Evolutionary conservation across 352 stramenopile genomes (phyloP).

Genomic region (Phytophthora constricta): DNA sequence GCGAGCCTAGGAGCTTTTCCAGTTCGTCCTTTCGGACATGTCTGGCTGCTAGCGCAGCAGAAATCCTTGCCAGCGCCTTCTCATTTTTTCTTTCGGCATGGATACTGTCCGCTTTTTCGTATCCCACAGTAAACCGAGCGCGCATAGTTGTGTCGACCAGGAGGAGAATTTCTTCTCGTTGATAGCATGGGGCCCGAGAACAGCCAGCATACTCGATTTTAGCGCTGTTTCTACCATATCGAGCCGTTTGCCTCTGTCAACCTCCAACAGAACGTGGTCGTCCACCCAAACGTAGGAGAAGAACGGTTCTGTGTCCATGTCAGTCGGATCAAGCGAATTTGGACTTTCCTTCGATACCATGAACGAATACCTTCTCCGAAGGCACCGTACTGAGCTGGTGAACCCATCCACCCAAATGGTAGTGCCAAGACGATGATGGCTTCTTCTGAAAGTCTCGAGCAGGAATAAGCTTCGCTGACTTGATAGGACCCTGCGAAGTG

Average conservation of each 20-base stretch:
- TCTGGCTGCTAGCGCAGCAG: not conserved
- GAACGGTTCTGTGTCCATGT: constrained; percentile 7
- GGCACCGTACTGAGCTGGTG: not conserved
- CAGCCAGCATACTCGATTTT: constrained; percentile 20
- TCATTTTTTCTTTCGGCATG: constrained; percentile 22
- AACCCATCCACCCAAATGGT: not conserved
- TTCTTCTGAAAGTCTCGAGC: no score
- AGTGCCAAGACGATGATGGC: constrained; percentile 3
- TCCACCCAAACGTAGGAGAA: constrained; percentile 42
- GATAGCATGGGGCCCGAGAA: constrained; percentile 23
- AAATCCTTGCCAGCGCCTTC: not conserved
- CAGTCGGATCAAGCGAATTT: constrained; percentile 1
- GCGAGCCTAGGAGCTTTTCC: constrained; percentile 26
- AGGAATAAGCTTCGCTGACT: no score
- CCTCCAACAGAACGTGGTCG: constrained; percentile 36
- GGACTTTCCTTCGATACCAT: not conserved
- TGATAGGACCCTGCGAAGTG: no score
- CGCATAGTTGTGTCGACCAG: constrained; percentile 13
- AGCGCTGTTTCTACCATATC: constrained; percentile 7
- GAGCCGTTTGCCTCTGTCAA: not conserved
- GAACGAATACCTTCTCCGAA: not conserved
- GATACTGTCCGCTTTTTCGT: constrained; percentile 1
- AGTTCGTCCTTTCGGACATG: not conserved
- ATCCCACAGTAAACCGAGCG: constrained; percentile 20
- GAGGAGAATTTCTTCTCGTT: constrained; percentile 38